Base-by-base conservation (phyloP, 495 filamentous ascomycete species). In the Tuber calosporum region DNA sequence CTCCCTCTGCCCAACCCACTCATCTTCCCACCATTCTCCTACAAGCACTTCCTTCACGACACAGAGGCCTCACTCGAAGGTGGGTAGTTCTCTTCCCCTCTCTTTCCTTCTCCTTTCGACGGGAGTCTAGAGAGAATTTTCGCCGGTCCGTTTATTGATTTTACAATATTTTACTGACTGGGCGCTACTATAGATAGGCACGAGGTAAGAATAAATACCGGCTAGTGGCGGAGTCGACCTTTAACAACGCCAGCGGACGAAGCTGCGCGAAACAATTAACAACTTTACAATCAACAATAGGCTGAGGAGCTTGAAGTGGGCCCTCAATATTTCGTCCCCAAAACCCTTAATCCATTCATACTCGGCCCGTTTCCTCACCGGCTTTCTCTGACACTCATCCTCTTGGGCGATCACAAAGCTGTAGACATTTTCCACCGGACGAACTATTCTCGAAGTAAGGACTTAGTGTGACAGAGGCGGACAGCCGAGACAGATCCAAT, bases 21-120 rank as follows among this genome's bases (percentile, higher is more conserved):
- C n/a, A n/a, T n/a, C n/a, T n/a, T n/a, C n/a, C 48, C 72, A 75
- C 38, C 43, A 48, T 77, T 73, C 66, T 69, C 22, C 48, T 70
- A 34, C n/a, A n/a, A n/a, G n/a, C n/a, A n/a, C 22, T 42, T 67
- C 39, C 20, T 22, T 40, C 38, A 58, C 42, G 19, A 48, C 22
- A 69, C 62, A 66, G 38, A 42, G 53, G 26, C 5, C 19, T 19
- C 13, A 34, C 19, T 34, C 26, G 11, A 66, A 74, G 30, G 9
- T 37, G 53, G 7, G 15, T 20, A 20, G 22, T 75, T 26, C 26
- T 22, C 42, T 66, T 38, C 13, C n/a, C 9, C 13, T n/a, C 48
- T 30, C 39, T 40, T 68, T 45, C 26, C 36, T 70, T 53, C 4
- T 53, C 62, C 20, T 38, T 43, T 69, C 42, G 8, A 53, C 20